Base-by-base conservation (phyloP, 352 stramenopile species). In the Aphanomyces stellatus region DNA sequence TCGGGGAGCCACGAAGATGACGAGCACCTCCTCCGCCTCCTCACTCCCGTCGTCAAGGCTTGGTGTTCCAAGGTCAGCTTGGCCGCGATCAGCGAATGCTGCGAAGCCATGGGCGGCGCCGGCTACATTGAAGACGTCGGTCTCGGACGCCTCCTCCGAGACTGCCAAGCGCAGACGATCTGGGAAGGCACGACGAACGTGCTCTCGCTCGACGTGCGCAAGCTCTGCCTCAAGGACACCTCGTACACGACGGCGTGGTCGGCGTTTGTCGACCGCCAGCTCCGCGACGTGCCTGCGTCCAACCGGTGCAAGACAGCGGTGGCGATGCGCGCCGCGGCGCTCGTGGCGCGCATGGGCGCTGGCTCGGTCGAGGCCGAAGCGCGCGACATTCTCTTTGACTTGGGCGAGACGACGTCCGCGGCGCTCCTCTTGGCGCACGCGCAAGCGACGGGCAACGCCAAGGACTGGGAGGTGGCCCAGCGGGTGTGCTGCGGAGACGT, bases 111-210 rank as follows among this genome's bases (percentile, higher is more conserved):
- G 19, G 46, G 46, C 19, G 46, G 46, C 25, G 46, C 46, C 13
- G 46, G 46, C 17, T 53, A 53, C 46, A 28, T 53, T 22, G 46
- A 53, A 53, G 46, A 53, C 46, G 46, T 53, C 46, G 46, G 46
- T 8, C 19, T 53, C 22, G 46, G 8, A 13, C 1, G 46, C 7
- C 46, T 53, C 11, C 25, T 53, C 8, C 46, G 46, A 22, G 46
- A 53, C 24, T 53, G 46, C 46, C 46, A 53, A 53, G 46, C 25
- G 17, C 46, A 30, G 19, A 53, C 46, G 46, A 53, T 53, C 25
- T 53, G 46, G 46, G 46, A 53, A 53, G 46, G 46, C 46, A 53
- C 46, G 1, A 53, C 46, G 11, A 53, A 53, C 25, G 24, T 53
- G 7, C 24, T 53, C 11, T 22, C 46, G 24, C 25, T 53, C 19